Base-by-base conservation (phyloP, 192 early-diverging fungal genomes). In the Backusella psychrophila region DNA sequence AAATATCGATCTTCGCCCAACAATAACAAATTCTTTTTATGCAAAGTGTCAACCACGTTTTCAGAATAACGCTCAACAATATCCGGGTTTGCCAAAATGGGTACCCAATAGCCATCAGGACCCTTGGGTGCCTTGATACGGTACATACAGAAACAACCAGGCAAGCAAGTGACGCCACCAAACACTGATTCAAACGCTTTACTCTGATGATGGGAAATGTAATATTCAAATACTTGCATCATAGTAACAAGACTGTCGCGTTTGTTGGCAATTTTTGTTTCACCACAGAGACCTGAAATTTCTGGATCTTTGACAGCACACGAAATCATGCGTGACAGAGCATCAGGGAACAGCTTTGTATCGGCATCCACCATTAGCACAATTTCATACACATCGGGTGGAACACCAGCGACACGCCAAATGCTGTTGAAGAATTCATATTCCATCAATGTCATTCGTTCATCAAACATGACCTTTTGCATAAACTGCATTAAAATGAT, bases 401-500 rank as follows among this genome's bases (percentile, higher is more conserved):
- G 88, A 36, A 93, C 90, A 71, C 91, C 91, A 3, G 87, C 89
- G 4, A 94, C 80, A 41, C 87, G 84, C 90, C 91, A 93, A 78
- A 94, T 93, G 6, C 85, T 88, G 44, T 87, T 88, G 83, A 94
- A 95, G 63, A 95, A 80, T 74, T 95, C 93, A 78, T 93, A 94
- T 80, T 95, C 93, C 71, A 95, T 85, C 72, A 87, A 87, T 9
- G 93, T 94, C 93, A 95, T 92, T 49, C 93, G 91, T 78, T 95
- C 93, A 79, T 95, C 91, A 84, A 93, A 95, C 89, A 94, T 93
- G 29, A 92, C 94, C 41, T 94, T 94, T 86, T 94, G 91, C 81
- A 99, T 78, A 81, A 99, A 99, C 72, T 92, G 91, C 96, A 99
- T 98, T 42, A 99, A 85, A 71, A 99, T 88, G 69, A 99, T 90